These are phyloP conservation scores for Lippia alba DNA, from an alignment of 305 asterid genomes.

Conservation along the genomic window DNA sequence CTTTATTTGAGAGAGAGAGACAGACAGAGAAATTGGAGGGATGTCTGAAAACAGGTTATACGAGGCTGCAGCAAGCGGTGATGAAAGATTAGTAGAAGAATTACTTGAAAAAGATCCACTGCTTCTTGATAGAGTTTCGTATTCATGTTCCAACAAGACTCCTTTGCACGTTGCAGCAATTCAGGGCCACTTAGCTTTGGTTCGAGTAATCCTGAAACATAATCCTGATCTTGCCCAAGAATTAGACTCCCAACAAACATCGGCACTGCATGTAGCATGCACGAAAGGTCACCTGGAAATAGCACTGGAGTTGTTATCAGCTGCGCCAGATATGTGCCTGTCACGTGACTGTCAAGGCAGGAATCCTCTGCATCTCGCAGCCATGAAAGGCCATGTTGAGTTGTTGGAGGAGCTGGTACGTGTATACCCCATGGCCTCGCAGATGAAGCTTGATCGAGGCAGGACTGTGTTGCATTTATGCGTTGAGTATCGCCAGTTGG, in stretches of 20 bases:
- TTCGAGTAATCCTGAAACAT: conserved; percentile 26
- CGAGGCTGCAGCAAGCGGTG: conserved; percentile 39
- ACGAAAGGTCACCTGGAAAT: conserved; percentile 39
- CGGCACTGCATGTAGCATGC: conserved; percentile 52
- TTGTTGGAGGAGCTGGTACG: conserved; percentile 36
- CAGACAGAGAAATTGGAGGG: conserved; percentile 1
- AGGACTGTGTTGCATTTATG: conserved; percentile 48
- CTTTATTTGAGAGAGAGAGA: not conserved
- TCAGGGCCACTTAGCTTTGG: conserved; percentile 38
- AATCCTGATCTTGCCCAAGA: conserved; percentile 41
- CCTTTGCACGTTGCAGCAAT: conserved; percentile 52
- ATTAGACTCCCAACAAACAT: conserved; percentile 35
- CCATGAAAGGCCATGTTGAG: conserved; percentile 46
- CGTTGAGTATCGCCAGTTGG: conserved; percentile 38
- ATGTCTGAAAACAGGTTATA: conserved; percentile 34
- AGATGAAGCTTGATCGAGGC: conserved; percentile 41
- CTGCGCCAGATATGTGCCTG: conserved; percentile 46
- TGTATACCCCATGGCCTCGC: conserved; percentile 37
- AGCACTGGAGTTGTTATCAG: conserved; percentile 5
- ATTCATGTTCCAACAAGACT: conserved; percentile 38
- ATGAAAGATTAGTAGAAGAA: conserved; percentile 15
- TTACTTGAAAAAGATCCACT: conserved; percentile 34
- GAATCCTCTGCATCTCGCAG: conserved; percentile 59
- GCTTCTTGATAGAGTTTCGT: conserved; percentile 43
- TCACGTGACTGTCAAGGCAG: conserved; percentile 44